phyloP scores from a whole-genome alignment of 768 basidiomycete species.

The Suillus placidus region DNA sequence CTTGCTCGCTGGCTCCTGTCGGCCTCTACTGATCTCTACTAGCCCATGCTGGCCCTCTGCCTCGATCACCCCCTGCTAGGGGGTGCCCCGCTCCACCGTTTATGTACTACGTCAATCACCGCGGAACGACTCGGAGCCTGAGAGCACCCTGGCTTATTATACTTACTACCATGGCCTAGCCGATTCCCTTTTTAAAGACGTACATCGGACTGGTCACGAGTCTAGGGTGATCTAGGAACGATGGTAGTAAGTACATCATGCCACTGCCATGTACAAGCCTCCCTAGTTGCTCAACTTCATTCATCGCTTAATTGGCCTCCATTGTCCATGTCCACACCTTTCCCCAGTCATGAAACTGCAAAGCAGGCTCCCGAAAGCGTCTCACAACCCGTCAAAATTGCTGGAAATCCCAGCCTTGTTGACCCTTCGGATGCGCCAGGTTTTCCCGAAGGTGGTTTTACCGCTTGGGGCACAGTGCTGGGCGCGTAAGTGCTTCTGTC shows the following conservation, averaged over 20 bases:
- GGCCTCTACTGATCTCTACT: no score
- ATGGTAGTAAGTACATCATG: background rate
- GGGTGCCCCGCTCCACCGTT: no score
- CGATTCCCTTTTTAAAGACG: background rate
- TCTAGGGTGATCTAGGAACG: background rate
- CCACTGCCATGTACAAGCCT: background rate
- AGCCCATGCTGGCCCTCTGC: no score
- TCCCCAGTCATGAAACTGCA: background rate
- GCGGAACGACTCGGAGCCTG: background rate
- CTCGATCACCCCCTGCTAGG: no score
- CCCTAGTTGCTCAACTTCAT: background rate
- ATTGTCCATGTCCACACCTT: background rate
- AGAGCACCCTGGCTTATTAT: background rate
- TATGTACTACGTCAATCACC: background rate
- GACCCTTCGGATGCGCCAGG: background rate
- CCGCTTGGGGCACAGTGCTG: constrained; percentile 27
- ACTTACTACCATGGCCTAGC: background rate
- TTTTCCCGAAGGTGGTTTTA: constrained; percentile 28
- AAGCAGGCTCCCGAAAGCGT: background rate
- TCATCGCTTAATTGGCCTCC: background rate
- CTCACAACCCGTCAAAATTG: no score
- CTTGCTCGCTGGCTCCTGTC: no score
- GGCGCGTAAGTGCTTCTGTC: constrained; percentile 25
- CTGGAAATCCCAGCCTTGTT: background rate
- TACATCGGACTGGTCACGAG: background rate